Percentiles rank a stretch among this genome's conserved stretches.
These are phyloP conservation scores for Tetracentron sinense DNA, from an alignment of 164 flowering plant genomes.

Conservation along the genomic window DNA sequence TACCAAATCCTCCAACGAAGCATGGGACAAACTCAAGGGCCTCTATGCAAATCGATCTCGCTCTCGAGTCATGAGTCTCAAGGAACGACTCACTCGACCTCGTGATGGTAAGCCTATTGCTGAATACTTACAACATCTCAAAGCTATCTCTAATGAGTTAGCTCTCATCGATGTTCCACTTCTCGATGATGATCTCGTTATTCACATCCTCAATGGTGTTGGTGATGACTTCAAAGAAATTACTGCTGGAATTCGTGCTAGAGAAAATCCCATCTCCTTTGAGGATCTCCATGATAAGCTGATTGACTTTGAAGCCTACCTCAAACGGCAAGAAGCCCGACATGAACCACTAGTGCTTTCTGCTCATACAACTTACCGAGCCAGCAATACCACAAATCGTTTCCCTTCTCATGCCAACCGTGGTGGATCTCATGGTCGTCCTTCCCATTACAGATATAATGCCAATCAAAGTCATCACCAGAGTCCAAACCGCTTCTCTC, in stretches of 20 bases:
- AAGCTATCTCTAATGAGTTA: neutral
- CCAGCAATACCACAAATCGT: neutral
- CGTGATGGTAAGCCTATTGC: neutral
- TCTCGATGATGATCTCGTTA: neutral
- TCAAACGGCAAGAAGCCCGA: neutral
- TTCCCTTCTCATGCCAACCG: too few relatives aligned
- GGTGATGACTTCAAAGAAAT: neutral
- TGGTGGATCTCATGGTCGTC: too few relatives aligned
- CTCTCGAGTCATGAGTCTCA: neutral
- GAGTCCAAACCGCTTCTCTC: too few relatives aligned
- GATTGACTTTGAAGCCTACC: neutral
- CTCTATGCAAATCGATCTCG: neutral
- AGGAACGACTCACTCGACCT: neutral
- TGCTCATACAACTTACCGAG: too few relatives aligned
- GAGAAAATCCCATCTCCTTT: neutral
- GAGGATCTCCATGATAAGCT: neutral
- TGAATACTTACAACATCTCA: neutral
- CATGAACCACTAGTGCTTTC: neutral
- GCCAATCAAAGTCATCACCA: too few relatives aligned
- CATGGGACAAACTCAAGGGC: neutral
- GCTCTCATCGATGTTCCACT: neutral
- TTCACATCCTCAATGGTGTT: neutral
- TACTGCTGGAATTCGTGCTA: neutral
- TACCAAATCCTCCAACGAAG: too few relatives aligned
- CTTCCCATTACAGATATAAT: too few relatives aligned